Conservation (phyloP, 805 yeast species). For the Pichia thaimueangensis region DNA sequence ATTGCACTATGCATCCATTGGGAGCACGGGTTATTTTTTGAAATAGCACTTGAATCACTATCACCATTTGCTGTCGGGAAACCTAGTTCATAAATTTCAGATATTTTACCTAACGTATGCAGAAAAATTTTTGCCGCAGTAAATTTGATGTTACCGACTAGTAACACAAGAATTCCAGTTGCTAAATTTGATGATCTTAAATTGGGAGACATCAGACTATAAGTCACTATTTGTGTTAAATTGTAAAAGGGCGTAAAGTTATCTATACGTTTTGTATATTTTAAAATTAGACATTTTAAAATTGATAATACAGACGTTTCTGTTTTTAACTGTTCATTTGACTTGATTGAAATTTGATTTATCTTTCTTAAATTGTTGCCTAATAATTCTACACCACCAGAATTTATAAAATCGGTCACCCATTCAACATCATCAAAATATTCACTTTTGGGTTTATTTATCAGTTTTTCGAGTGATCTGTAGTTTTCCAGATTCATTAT, state of each 20-base stretch:
- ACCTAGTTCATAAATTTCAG: neutral
- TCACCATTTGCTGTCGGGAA: neutral
- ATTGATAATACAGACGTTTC: conserved; percentile 77
- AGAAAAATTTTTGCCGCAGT: conserved; percentile 16
- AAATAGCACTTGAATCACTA: neutral
- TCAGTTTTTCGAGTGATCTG: conserved; percentile 23
- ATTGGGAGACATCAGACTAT: conserved; percentile 69
- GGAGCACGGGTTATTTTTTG: conserved; percentile 10
- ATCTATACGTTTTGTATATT: conserved; percentile 55
- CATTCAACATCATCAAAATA: conserved; percentile 36
- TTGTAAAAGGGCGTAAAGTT: conserved; percentile 41
- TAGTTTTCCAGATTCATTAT: conserved; percentile 36
- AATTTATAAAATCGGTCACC: conserved; percentile 70
- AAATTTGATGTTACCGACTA: conserved; percentile 26
- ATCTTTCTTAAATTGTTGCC: conserved; percentile 59
- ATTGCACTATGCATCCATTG: conserved; percentile 18
- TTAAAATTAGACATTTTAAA: conserved; percentile 59
- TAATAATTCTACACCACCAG: conserved; percentile 77
- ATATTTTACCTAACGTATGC: neutral
- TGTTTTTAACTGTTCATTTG: conserved; percentile 48
- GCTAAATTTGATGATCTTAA: conserved; percentile 72
- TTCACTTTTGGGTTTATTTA: conserved; percentile 8
- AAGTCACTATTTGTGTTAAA: conserved; percentile 55
- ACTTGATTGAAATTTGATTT: conserved; percentile 33
- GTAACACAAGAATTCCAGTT: conserved; percentile 63